Evolutionary conservation across 1,284 basidiomycete genomes (phyloP).

Genomic region (Apiotrichum laibachii): DNA sequence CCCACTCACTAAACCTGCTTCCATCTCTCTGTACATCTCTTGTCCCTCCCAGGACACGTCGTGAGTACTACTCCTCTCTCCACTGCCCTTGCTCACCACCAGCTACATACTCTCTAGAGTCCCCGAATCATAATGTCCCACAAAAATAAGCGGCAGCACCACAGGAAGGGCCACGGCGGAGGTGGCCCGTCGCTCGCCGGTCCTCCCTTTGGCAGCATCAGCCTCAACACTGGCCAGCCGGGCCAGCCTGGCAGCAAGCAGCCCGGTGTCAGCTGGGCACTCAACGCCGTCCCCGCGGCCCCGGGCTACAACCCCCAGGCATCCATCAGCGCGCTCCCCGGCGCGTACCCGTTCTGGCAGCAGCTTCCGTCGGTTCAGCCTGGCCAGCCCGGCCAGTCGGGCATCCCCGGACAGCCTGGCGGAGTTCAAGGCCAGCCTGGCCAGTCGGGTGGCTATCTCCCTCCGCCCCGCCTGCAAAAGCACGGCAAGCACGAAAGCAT

Average conservation of each 20-base stretch:
- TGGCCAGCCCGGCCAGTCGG: neutral
- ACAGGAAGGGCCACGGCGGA: neutral
- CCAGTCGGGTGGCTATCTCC: neutral
- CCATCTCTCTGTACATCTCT: no score
- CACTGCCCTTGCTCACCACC: neutral
- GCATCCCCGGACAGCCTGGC: slow-evolving; percentile 3
- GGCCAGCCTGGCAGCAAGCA: neutral
- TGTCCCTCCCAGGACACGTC: no score
- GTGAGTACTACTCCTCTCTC: no score
- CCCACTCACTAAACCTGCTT: no score
- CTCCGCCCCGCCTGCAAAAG: neutral
- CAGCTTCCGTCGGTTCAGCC: neutral
- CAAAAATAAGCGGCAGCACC: neutral
- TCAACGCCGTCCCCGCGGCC: neutral
- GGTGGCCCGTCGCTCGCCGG: neutral
- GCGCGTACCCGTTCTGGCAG: slow-evolving; percentile 15
- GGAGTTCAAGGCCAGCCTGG: neutral
- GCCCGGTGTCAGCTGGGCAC: slow-evolving; percentile 3
- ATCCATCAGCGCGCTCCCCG: slow-evolving; percentile 5
- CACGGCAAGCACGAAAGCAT: slow-evolving; percentile 4
- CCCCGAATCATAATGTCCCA: neutral
- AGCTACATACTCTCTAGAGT: neutral
- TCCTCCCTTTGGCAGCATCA: neutral
- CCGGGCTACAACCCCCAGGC: neutral
- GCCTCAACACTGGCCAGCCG: neutral